A percentile compares a stretch with the other conserved stretches of the same genome.
Conservation (phyloP, 306 rosid species). For the Inga leiocalycina region DNA sequence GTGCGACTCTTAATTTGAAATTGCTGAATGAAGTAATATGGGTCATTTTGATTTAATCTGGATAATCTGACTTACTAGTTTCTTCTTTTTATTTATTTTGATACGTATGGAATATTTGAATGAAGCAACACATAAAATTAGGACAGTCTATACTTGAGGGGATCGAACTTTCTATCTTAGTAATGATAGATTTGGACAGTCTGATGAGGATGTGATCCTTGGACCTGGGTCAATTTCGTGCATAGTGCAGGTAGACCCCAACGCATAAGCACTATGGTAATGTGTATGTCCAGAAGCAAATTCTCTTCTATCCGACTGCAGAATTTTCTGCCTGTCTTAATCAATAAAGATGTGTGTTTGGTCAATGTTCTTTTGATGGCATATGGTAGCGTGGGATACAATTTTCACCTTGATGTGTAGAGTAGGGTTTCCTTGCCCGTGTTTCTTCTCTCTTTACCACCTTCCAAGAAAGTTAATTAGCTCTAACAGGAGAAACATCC, state of each 20-base stretch:
- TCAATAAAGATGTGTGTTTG: constrained; percentile 27
- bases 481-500: constrained; percentile 12
- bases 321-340: constrained; percentile 11
- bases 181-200: too few species aligned
- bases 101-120: too few species aligned
- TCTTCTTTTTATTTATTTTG: too few species aligned
- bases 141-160: too few species aligned
- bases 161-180: too few species aligned
- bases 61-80: too few species aligned
- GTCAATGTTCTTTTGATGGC: constrained; percentile 24
- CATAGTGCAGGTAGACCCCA: constrained; percentile 46
- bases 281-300: neutral
- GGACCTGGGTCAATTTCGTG: constrained; percentile 27
- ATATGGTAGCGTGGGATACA: neutral
- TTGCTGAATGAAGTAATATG: too few species aligned
- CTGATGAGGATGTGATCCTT: neutral
- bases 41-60: too few species aligned
- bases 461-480: constrained; percentile 18
- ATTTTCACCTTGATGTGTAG: neutral
- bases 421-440: neutral
- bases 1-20: too few species aligned
- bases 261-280: constrained; percentile 23
- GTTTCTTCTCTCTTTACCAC: neutral
- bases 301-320: neutral
- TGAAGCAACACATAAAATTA: too few species aligned